Conservation (phyloP, 306 rosid genomes). For the Quillaja saponaria region DNA sequence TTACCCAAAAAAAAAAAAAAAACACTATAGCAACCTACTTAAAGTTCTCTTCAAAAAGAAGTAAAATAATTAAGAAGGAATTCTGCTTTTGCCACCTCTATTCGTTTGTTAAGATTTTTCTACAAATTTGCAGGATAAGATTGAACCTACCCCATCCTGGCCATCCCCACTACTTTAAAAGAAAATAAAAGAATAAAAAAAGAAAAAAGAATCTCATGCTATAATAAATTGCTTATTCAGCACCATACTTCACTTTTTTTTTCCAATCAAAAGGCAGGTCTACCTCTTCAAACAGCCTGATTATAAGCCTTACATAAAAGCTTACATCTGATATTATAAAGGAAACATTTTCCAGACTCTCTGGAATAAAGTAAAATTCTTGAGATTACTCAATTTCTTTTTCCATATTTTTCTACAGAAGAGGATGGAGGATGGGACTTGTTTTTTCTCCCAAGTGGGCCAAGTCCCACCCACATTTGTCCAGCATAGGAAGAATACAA, state of each 20-base stretch:
- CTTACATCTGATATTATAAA: conserved; percentile 7
- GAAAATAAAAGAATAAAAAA: not conserved
- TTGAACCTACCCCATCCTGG: conserved; percentile 4
- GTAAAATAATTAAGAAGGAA: not conserved
- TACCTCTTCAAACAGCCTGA: conserved; percentile 3
- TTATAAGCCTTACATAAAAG: conserved; percentile 15
- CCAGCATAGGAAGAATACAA: not conserved
- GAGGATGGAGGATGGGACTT: conserved; percentile 8
- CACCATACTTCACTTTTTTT: not conserved
- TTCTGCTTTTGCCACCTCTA: not conserved
- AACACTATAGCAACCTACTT: too few relatives aligned
- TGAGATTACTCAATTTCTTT: not conserved
- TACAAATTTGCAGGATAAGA: not conserved
- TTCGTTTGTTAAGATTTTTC: not conserved
- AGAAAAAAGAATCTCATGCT: not conserved
- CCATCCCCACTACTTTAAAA: conserved; percentile 1
- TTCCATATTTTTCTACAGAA: conserved; percentile 1
- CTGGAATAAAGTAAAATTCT: not conserved
- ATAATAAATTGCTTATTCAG: too few relatives aligned
- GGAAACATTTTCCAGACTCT: not conserved
- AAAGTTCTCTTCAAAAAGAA: not conserved
- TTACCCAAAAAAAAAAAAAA: too few relatives aligned
- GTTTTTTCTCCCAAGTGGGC: too few relatives aligned
- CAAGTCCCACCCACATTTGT: conserved; percentile 11
- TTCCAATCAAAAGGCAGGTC: not conserved